Percentiles rank a stretch among this genome's conserved stretches.
phyloP scores from a whole-genome alignment of 768 basidiomycete species.

The Tephrocybe sp. region DNA sequence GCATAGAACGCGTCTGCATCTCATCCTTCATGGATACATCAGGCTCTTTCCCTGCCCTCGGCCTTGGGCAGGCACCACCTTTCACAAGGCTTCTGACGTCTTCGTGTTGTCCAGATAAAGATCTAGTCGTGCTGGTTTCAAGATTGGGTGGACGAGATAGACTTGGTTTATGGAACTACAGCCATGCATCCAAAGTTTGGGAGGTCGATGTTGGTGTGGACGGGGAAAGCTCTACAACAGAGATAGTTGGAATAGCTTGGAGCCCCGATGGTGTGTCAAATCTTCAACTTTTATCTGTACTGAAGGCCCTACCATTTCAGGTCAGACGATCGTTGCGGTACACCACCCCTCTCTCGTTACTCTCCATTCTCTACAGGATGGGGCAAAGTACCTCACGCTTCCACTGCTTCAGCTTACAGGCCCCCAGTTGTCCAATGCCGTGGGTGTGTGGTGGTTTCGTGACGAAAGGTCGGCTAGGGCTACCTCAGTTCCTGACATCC shows the following conservation, averaged over 20 bases:
- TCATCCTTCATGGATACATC: constrained; percentile 13
- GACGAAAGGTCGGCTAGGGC: constrained; percentile 38
- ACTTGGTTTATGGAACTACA: constrained; percentile 73
- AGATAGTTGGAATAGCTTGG: constrained; percentile 67
- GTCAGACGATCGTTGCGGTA: constrained; percentile 68
- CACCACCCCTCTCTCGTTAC: constrained; percentile 67
- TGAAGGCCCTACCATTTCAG: constrained; percentile 28
- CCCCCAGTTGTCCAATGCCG: constrained; percentile 27
- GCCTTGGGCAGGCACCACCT: constrained; percentile 52
- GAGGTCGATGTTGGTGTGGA: constrained; percentile 63
- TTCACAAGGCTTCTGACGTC: constrained; percentile 55
- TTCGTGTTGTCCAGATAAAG: constrained; percentile 85
- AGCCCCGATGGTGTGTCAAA: constrained; percentile 69
- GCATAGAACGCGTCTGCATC: neutral
- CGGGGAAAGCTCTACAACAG: constrained; percentile 36
- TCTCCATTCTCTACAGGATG: constrained; percentile 79
- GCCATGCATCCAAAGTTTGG: constrained; percentile 79
- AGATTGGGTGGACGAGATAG: constrained; percentile 66
- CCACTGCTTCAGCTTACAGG: constrained; percentile 27
- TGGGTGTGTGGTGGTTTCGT: constrained; percentile 73
- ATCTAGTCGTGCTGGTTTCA: constrained; percentile 67
- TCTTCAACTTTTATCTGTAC: constrained; percentile 1
- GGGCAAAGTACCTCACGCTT: constrained; percentile 49
- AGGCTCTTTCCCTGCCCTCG: constrained; percentile 55
- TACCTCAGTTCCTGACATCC: constrained; percentile 68